Conservation (phyloP, 2,329 filamentous ascomycete species). For the Atkinsonella texensis region DNA sequence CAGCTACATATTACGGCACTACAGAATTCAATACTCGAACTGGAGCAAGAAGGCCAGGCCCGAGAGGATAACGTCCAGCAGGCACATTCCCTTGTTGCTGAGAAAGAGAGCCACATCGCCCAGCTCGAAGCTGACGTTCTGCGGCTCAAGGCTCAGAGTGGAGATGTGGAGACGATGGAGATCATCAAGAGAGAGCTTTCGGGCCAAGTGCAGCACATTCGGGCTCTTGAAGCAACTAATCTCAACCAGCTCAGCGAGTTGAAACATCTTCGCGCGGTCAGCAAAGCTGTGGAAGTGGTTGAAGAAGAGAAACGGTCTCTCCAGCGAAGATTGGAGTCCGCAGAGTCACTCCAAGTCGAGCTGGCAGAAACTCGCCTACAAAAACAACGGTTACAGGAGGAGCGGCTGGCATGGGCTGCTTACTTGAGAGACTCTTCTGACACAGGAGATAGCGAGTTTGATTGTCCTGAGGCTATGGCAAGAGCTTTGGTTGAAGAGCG, state of each 20-base stretch:
- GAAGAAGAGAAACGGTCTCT: constrained; percentile 88
- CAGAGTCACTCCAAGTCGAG: constrained; percentile 63
- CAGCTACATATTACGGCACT: constrained; percentile 37
- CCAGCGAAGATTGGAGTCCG: constrained; percentile 63
- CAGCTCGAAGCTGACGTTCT: constrained; percentile 74
- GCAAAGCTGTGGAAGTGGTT: constrained; percentile 83
- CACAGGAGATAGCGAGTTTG: constrained; percentile 58
- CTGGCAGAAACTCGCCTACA: constrained; percentile 71
- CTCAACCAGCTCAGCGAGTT: constrained; percentile 70
- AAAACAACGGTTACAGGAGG: constrained; percentile 77
- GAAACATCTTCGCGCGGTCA: constrained; percentile 65
- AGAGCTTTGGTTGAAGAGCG: constrained; percentile 74
- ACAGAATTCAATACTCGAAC: constrained; percentile 40
- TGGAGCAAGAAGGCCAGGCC: constrained; percentile 44
- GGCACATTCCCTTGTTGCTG: constrained; percentile 53
- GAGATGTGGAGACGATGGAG: constrained; percentile 72
- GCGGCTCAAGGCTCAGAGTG: constrained; percentile 72
- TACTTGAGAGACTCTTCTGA: constrained; percentile 62
- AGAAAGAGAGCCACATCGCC: constrained; percentile 60
- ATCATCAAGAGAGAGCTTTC: constrained; percentile 81
- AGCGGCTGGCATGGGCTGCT: constrained; percentile 74
- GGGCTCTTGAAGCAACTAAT: constrained; percentile 67
- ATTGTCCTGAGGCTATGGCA: constrained; percentile 79
- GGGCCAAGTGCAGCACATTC: constrained; percentile 87
- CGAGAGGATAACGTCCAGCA: constrained; percentile 45